phyloP scores from a whole-genome alignment of 352 stramenopile genomes.

The Pythium rishiriense region DNA sequence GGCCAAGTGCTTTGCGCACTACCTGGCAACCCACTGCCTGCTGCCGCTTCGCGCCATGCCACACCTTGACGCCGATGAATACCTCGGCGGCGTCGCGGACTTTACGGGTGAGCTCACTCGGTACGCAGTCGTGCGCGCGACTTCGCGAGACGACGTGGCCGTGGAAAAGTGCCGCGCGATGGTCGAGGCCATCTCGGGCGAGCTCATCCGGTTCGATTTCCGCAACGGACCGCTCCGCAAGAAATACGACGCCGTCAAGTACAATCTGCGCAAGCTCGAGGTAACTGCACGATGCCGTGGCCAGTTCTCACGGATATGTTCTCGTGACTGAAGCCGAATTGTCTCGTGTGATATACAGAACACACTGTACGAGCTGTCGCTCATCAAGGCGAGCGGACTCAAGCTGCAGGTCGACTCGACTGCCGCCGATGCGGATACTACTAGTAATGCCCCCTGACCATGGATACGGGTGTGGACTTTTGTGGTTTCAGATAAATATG shows the following conservation, averaged over 20 bases:
- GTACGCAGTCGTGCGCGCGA: constrained; percentile 89
- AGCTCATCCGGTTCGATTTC: constrained; percentile 95
- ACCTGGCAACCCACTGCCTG: constrained; percentile 61
- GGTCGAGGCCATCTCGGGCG: constrained; percentile 85
- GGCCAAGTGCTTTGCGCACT: constrained; percentile 91
- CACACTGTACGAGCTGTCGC: not conserved
- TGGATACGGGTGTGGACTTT: not conserved
- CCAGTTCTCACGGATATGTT: not conserved
- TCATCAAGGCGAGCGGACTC: not conserved
- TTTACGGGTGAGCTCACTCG: constrained; percentile 92
- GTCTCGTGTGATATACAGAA: not conserved
- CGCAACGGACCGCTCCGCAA: constrained; percentile 91
- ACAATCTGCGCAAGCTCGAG: constrained; percentile 93
- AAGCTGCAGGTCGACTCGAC: not conserved
- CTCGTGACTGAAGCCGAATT: no score
- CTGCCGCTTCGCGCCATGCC: constrained; percentile 51
- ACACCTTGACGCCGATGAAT: constrained; percentile 86
- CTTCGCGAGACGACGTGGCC: constrained; percentile 73
- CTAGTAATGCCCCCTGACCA: not conserved
- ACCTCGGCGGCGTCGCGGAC: constrained; percentile 93
- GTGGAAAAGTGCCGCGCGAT: constrained; percentile 84
- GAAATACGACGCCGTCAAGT: constrained; percentile 96
- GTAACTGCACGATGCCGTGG: constrained; percentile 24
- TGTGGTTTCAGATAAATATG: not conserved
- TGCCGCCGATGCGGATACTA: not conserved